Evolutionary conservation across 2,329 filamentous ascomycete species (phyloP).

Genomic region (Fusarium albidum): DNA sequence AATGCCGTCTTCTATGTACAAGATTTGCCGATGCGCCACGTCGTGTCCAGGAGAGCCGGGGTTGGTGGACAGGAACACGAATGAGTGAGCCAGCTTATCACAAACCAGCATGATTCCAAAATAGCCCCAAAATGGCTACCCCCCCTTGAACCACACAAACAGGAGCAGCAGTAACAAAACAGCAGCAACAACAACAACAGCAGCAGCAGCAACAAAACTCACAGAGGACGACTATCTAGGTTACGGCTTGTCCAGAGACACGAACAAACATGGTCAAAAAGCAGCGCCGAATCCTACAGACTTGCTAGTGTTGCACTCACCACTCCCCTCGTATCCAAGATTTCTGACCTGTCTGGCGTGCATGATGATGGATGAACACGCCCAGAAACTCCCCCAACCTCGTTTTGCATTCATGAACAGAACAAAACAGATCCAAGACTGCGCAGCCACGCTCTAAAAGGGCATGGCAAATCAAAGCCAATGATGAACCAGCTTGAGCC

Average conservation of each 20-base stretch:
- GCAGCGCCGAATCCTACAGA: too few species aligned
- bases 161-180: too few species aligned
- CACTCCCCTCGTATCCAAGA: slow-evolving; percentile 2
- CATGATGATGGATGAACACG: slow-evolving; percentile 1
- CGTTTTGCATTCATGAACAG: not conserved
- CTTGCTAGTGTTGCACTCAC: not conserved
- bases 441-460: slow-evolving; percentile 21
- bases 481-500: slow-evolving; percentile 11
- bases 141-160: too few species aligned
- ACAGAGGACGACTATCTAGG: too few species aligned
- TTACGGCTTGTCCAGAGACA: too few species aligned
- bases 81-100: not conserved
- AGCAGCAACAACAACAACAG: too few species aligned
- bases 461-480: slow-evolving; percentile 13
- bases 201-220: too few species aligned
- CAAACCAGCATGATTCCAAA: not conserved
- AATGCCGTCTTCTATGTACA: too few species aligned
- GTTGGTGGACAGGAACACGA: not conserved
- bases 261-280: too few species aligned
- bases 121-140: too few species aligned
- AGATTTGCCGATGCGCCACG: not conserved
- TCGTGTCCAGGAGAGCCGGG: slow-evolving; percentile 1
- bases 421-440: slow-evolving; percentile 15
- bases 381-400: slow-evolving; percentile 4
- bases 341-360: not conserved